Evolutionary conservation across 1,284 basidiomycete species (phyloP).

Genomic region (Puccinia coronata): DNA sequence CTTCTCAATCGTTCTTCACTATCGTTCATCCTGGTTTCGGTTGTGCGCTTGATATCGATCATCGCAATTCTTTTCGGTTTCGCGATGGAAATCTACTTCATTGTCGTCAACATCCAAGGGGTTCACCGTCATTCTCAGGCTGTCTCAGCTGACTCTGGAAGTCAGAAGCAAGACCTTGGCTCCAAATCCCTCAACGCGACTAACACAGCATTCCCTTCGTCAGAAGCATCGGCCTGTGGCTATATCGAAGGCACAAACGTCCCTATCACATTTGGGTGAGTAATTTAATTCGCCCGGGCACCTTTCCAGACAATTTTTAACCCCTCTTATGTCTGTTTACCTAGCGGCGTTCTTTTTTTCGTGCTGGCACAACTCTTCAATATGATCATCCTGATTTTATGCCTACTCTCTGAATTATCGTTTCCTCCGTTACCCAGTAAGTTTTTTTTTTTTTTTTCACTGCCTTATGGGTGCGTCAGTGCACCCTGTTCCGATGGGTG

Average conservation of each 20-base stretch:
- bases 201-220: neutral
- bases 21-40: conserved; percentile 45
- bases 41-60: conserved; percentile 43
- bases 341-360: conserved; percentile 43
- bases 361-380: conserved; percentile 38
- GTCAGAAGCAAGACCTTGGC: conserved; percentile 1
- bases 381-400: conserved; percentile 40
- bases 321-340: neutral
- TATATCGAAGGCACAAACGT: conserved; percentile 39
- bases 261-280: conserved; percentile 44
- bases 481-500: neutral
- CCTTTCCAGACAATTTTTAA: neutral
- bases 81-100: conserved; percentile 40
- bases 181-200: neutral
- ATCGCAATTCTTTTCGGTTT: conserved; percentile 32
- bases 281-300: neutral
- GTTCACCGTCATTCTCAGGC: conserved; percentile 27
- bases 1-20: conserved; percentile 48
- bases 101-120: conserved; percentile 32
- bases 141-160: conserved; percentile 2
- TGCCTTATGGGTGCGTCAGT: neutral
- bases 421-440: conserved; percentile 38
- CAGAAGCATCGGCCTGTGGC: conserved; percentile 3
- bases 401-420: conserved; percentile 41
- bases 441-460: neutral